A percentile compares a stretch with the other conserved stretches of the same genome.
Evolutionary conservation across 2,329 filamentous ascomycete genomes (phyloP).

Genomic region (Fusarium sp.): DNA sequence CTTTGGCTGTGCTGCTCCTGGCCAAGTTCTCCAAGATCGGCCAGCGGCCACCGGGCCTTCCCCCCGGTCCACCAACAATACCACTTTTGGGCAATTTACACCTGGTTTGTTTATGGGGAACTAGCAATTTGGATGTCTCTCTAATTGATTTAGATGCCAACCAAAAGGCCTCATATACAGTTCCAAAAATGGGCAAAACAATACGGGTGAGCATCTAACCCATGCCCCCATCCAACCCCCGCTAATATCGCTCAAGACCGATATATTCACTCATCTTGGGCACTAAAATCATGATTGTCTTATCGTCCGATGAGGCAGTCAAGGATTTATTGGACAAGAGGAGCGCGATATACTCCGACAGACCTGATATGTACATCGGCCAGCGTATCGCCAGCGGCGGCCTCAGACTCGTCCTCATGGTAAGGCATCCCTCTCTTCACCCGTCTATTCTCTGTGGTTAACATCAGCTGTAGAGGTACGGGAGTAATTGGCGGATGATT

Average conservation of each 20-base stretch:
- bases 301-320: neutral
- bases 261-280: neutral
- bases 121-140: neutral
- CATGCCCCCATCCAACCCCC: accelerated
- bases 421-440: neutral
- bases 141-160: neutral
- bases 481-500: neutral
- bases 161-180: neutral
- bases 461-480: neutral
- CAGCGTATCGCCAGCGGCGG: neutral
- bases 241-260: neutral
- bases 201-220: neutral
- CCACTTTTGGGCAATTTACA: neutral
- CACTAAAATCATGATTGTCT: neutral
- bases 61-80: neutral
- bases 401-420: neutral
- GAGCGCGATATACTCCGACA: neutral
- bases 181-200: neutral
- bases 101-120: neutral
- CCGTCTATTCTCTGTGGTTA: neutral
- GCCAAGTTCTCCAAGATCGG: neutral
- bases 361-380: neutral
- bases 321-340: neutral
- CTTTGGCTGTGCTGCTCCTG: neutral
- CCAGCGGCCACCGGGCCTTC: neutral